Evolutionary conservation across 164 flowering plant genomes (phyloP).

Genomic region (Echeveria elegans): DNA sequence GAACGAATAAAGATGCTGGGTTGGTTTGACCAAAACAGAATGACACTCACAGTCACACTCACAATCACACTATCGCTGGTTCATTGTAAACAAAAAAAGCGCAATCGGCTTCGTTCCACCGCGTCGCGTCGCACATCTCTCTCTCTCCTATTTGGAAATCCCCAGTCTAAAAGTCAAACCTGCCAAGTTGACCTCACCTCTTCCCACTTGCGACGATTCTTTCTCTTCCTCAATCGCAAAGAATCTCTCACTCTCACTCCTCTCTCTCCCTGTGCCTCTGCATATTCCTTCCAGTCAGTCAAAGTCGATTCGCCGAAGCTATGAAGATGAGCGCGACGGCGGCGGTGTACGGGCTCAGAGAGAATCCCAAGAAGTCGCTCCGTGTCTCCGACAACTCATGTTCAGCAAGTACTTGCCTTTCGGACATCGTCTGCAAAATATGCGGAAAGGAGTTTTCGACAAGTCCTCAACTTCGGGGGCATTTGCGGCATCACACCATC

Average conservation of each 20-base stretch:
- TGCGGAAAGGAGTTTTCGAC: neutral
- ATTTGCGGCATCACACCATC: neutral
- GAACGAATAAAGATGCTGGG: no score
- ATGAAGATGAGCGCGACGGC: neutral
- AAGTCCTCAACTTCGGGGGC: conserved; percentile 1
- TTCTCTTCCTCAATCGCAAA: neutral
- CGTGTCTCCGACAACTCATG: neutral
- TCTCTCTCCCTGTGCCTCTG: neutral
- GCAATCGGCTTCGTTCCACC: neutral
- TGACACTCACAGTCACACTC: no score
- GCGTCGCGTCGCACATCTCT: neutral
- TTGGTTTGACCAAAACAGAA: neutral
- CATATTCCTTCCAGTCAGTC: neutral
- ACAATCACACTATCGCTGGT: neutral
- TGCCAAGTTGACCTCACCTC: neutral
- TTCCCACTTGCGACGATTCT: neutral
- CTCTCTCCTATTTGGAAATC: neutral
- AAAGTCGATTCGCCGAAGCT: neutral
- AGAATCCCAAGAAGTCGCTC: conserved; percentile 5
- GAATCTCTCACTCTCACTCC: no score
- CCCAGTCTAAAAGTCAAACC: neutral
- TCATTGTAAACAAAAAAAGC: neutral
- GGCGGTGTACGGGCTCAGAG: neutral
- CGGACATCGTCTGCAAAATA: neutral
- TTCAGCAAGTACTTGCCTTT: neutral